Percentiles rank a stretch among this genome's conserved stretches.
Conservation (phyloP, 305 asterid species). For the Fraxinus greggii region DNA sequence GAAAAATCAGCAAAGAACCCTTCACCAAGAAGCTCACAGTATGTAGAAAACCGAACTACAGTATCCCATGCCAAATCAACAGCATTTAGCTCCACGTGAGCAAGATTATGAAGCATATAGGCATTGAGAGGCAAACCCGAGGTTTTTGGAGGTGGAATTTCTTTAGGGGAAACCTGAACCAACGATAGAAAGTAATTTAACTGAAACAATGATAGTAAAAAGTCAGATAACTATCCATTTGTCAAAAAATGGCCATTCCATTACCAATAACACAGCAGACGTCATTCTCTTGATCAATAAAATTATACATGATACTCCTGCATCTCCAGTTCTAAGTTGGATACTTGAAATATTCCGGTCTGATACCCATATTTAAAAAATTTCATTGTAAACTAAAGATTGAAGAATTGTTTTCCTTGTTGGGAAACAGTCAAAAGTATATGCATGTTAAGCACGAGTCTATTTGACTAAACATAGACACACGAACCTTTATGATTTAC, state of each 20-base stretch:
- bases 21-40: constrained; percentile 62
- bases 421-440: not conserved
- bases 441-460: not conserved
- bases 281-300: not conserved
- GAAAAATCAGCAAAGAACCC: constrained; percentile 96
- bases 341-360: not conserved
- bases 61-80: constrained; percentile 99
- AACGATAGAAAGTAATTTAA: constrained; percentile 18
- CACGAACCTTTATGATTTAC: not conserved
- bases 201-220: not conserved
- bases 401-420: not conserved
- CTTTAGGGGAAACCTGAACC: constrained; percentile 79
- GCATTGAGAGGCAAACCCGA: constrained; percentile 86
- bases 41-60: constrained; percentile 87
- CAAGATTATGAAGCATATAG: constrained; percentile 93
- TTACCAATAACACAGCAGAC: not conserved
- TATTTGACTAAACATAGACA: not conserved
- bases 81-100: constrained; percentile 97
- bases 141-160: constrained; percentile 74
- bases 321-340: not conserved
- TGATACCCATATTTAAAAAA: not conserved
- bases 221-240: not conserved
- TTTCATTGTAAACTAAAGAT: not conserved
- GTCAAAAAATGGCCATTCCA: not conserved
- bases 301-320: not conserved